Base-by-base conservation (phyloP, 768 basidiomycete genomes). In the Lactarius indigo region DNA sequence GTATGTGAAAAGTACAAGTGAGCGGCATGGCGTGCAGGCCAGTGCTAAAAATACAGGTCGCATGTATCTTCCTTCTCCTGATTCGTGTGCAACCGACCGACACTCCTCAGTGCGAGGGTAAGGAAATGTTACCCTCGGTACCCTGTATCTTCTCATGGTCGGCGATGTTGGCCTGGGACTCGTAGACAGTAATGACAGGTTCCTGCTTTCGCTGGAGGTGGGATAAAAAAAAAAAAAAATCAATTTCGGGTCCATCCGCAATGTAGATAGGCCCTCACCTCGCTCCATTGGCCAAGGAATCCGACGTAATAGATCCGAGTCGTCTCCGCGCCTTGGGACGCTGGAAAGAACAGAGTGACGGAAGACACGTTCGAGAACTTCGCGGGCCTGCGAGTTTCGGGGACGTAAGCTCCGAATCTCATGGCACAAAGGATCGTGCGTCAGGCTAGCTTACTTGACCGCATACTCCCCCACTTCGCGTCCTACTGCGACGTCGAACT, bases 111-210 rank as follows among this genome's bases (percentile, higher is more conserved):
- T 71, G 74, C 67, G 82, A 82, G 8, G 85, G 80, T 42, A 80
- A 74, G 66, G 76, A 85, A 69, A 85, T 79, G 66, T 79, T 81
- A 10, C 87, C 86, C 41, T 88, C 87, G 55, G 84, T 87, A n/a
- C 92, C 92, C 72, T 86, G 87, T 57, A 94, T 90, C 77, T 92
- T 94, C 67, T 87, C 82, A 70, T 96, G 95, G 74, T 96, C 95
- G 1, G 92, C 90, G 35, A 90, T 79, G 70, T 94, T 94, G 10
- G 95, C 91, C 69, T 91, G 89, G 0, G 90, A 78, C 76, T 97
- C 95, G 72, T 96, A 97, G 15, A 96, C 87, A 0, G 93, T 89
- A 63, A 96, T 84, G 44, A 92, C 83, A 1, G 94, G 92, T 66
- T 88, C 85, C 59, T 80, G 79, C 72, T 91, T 94, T 52, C 89